Evolutionary conservation across 768 basidiomycete genomes (phyloP).

Genomic region (Trametes gibbosa): DNA sequence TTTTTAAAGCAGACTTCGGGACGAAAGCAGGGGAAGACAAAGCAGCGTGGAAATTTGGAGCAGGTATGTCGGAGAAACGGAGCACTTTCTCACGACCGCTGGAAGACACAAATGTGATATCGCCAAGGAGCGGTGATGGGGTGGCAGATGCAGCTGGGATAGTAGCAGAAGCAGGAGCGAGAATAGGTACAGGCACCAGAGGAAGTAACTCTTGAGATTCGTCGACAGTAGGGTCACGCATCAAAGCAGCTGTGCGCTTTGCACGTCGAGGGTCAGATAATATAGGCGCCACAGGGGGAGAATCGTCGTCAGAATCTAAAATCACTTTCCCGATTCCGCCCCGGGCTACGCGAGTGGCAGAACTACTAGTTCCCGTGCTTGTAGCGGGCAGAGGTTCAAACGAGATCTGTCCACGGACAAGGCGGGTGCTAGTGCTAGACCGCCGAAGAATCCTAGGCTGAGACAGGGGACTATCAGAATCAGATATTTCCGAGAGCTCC

Average conservation of each 20-base stretch:
- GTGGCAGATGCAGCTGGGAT: not conserved
- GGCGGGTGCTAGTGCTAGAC: not conserved
- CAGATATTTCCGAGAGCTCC: constrained; percentile 27
- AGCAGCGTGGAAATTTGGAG: constrained; percentile 14
- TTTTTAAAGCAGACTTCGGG: constrained; percentile 9
- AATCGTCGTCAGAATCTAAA: constrained; percentile 27
- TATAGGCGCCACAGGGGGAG: not conserved
- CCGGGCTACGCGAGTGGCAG: constrained; percentile 2
- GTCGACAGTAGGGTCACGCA: not conserved
- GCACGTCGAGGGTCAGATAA: not conserved
- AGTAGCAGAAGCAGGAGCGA: not conserved
- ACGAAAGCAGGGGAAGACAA: constrained; percentile 8
- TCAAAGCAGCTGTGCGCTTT: not conserved
- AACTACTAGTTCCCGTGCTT: not conserved
- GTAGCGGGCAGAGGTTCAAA: not conserved
- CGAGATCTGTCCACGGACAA: constrained; percentile 8
- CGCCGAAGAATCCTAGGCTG: not conserved
- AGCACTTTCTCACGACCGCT: constrained; percentile 1
- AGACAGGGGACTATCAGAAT: constrained; percentile 8
- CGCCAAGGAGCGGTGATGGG: not conserved
- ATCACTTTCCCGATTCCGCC: constrained; percentile 3
- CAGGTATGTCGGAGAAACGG: constrained; percentile 13
- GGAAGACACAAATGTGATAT: not conserved
- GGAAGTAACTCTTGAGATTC: not conserved
- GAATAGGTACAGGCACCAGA: not conserved